phyloP scores from a whole-genome alignment of 2,329 filamentous ascomycete genomes.

The Aspergillus ruber region DNA sequence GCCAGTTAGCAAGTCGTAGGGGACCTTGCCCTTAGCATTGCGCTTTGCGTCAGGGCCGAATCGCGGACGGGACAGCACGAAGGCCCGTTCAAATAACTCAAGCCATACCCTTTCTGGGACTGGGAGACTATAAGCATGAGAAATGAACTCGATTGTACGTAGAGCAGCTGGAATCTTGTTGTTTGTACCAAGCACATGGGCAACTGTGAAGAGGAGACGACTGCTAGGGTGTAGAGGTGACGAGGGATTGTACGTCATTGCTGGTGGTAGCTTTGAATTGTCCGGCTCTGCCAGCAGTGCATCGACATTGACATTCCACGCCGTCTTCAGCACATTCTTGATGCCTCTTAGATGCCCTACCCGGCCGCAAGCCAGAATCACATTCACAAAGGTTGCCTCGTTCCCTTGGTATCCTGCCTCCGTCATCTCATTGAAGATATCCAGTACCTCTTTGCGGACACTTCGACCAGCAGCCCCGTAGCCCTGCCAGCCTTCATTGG shows the following conservation, averaged over 20 bases:
- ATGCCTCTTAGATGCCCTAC: conserved; percentile 47
- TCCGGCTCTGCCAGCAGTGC: conserved; percentile 30
- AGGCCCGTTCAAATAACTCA: conserved; percentile 62
- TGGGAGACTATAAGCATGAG: conserved; percentile 51
- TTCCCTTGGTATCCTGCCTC: conserved; percentile 39
- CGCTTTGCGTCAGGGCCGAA: conserved; percentile 24
- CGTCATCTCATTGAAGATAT: conserved; percentile 46
- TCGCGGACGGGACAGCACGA: conserved; percentile 47
- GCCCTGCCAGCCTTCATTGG: conserved; percentile 21
- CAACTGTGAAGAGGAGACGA: conserved; percentile 58
- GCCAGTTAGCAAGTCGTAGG: conserved; percentile 40
- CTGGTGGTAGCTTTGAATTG: conserved; percentile 23
- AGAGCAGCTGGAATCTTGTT: conserved; percentile 55
- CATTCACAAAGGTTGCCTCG: conserved; percentile 47
- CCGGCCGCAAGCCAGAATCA: conserved; percentile 48
- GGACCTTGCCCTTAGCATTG: conserved; percentile 28
- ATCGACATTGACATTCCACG: conserved; percentile 51
- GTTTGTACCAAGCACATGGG: conserved; percentile 62
- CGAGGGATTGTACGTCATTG: conserved; percentile 38
- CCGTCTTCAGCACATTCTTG: conserved; percentile 43
- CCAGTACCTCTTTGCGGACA: conserved; percentile 29
- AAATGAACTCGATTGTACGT: conserved; percentile 57
- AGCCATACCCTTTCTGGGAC: conserved; percentile 58
- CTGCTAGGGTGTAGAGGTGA: conserved; percentile 55
- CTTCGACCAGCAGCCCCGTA: conserved; percentile 25